Evolutionary conservation across 192 early-diverging fungal species (phyloP), one percentile per base, ranked within the genome.

Genomic region (Coemansia sp.): DNA sequence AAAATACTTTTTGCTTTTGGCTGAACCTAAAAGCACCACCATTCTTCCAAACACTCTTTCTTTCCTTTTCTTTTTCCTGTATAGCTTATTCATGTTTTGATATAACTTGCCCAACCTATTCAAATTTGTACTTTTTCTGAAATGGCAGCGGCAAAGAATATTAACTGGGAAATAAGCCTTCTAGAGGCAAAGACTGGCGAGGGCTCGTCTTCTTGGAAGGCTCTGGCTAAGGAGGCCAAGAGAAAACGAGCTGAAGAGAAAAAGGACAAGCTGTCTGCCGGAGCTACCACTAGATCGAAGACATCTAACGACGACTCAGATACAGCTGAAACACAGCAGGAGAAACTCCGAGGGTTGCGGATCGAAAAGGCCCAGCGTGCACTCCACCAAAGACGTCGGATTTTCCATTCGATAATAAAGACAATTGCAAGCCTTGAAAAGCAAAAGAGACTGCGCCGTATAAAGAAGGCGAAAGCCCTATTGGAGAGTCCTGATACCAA

Each of bases 81-180:
- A 32, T 32, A 32, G 32, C 32, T 32, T 32, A 32, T 32, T 32
- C 32, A 32, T 32, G 32, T 32, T 32, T 32, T 32, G 32, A 32
- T 32, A 32, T 32, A 32, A 32, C 32, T 32, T 32, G 32, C 0
- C 32, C 32, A 32, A 2, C 32, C 32, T 32, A 32, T 4, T 32
- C 32, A 32, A 32, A 13, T 39, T 39, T 59, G 8, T 16, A 41
- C n/a, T 9, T 59, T 15, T 42, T 2, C 3, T 46, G 11, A 10
- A 42, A 60, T 75, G 64, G 41, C 46, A 48, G 54, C 36, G 37
- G 51, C n/a, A 65, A 56, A 66, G 26, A 77, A 67, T 43, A 15
- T 77, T 10, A 72, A 65, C 41, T 71, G 63, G 62, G 64, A 71
- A 41, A 77, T 77, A 21, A 56, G 54, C 41, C 65, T 71, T 22